Evolutionary conservation across 2,329 filamentous ascomycete genomes (phyloP).

Genomic region (Emmonsia crescens): DNA sequence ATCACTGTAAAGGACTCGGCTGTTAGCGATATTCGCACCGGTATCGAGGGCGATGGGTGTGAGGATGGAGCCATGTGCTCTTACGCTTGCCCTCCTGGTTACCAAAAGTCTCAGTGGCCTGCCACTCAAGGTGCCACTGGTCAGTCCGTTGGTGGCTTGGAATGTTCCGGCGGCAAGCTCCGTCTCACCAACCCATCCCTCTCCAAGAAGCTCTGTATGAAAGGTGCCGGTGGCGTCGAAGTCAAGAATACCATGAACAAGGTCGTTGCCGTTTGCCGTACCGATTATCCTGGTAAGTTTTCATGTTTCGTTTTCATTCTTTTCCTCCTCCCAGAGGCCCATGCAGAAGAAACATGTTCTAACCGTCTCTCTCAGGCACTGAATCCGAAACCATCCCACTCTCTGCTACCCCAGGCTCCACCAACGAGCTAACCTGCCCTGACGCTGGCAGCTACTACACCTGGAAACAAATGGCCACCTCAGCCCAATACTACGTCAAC

Average conservation of each 20-base stretch:
- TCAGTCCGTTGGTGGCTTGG: slow-evolving; percentile 79
- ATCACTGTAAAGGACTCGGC: slow-evolving; percentile 41
- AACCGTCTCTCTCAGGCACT: slow-evolving; percentile 38
- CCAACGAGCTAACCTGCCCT: slow-evolving; percentile 62
- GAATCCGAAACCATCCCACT: slow-evolving; percentile 80
- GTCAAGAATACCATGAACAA: slow-evolving; percentile 63
- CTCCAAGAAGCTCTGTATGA: slow-evolving; percentile 61
- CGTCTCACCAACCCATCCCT: slow-evolving; percentile 60
- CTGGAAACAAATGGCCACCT: slow-evolving; percentile 64
- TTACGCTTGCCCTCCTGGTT: slow-evolving; percentile 83
- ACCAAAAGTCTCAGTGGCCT: slow-evolving; percentile 90
- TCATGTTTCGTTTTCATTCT: background rate
- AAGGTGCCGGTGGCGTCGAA: slow-evolving; percentile 57
- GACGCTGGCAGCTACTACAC: slow-evolving; percentile 61
- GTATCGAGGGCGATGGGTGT: slow-evolving; percentile 52
- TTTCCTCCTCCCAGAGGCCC: background rate
- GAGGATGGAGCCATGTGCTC: slow-evolving; percentile 64
- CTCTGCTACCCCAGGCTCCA: slow-evolving; percentile 48
- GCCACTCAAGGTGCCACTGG: slow-evolving; percentile 61
- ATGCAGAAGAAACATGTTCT: background rate
- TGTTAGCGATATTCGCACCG: slow-evolving; percentile 57
- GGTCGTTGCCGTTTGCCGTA: slow-evolving; percentile 72
- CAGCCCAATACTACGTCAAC: slow-evolving; percentile 96
- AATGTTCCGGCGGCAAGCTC: slow-evolving; percentile 63
- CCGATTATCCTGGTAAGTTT: slow-evolving; percentile 73